Percentiles rank a stretch among this genome's conserved stretches.
phyloP scores from a whole-genome alignment of 768 basidiomycete species.

The Albatrellus ellisii region DNA sequence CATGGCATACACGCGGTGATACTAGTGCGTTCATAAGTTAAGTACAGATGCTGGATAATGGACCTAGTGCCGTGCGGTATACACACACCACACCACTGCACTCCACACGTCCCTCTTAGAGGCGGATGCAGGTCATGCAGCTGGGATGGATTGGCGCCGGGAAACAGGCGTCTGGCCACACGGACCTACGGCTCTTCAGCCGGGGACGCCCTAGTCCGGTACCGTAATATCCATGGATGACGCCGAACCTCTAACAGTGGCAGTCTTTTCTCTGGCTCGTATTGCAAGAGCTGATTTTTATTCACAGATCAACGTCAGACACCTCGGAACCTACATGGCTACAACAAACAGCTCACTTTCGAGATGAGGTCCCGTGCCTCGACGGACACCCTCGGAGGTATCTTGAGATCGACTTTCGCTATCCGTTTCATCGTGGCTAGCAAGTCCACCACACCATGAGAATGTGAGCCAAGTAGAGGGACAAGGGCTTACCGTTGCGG shows the following conservation, averaged over 20 bases:
- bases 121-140: not conserved
- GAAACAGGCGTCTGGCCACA: not conserved
- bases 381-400: slow-evolving; percentile 26
- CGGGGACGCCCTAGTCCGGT: slow-evolving; percentile 12
- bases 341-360: slow-evolving; percentile 20
- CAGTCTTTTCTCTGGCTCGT: slow-evolving; percentile 27
- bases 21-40: not conserved
- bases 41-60: not conserved
- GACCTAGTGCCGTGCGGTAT: not conserved
- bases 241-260: slow-evolving; percentile 28
- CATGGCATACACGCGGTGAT: not conserved
- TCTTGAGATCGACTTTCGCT: slow-evolving; percentile 64
- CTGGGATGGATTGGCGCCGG: not conserved
- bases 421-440: slow-evolving; percentile 87
- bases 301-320: slow-evolving; percentile 1
- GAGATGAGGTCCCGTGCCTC: slow-evolving; percentile 35
- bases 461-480: slow-evolving; percentile 4
- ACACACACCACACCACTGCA: not conserved
- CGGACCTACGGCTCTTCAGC: not conserved
- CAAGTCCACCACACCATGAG: slow-evolving; percentile 3
- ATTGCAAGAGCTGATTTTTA: slow-evolving; percentile 60
- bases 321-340: slow-evolving; percentile 2
- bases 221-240: slow-evolving; percentile 29
- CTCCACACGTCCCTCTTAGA: not conserved
- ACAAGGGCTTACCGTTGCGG: slow-evolving; percentile 44